Percentiles rank a stretch among this genome's conserved stretches.
Conservation (phyloP, 345 rosid species). For the Salix purpurea region DNA sequence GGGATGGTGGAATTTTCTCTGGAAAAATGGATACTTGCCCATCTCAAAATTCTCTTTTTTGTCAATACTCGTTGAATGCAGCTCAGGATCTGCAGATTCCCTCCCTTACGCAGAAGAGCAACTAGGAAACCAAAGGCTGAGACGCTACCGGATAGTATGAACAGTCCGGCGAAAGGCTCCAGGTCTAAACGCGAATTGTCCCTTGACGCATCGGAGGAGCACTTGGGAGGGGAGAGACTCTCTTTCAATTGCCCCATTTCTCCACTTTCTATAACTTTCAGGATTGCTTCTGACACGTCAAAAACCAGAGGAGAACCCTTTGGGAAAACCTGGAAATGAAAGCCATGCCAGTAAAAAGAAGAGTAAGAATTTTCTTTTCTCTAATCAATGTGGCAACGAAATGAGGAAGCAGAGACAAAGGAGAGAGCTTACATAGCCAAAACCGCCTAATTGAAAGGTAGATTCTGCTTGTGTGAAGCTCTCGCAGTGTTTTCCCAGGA, state of each 20-base stretch:
- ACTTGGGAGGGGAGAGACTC: constrained; percentile 12
- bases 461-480: constrained; percentile 18
- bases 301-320: constrained; percentile 22
- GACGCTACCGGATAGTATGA: constrained; percentile 18
- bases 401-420: not conserved
- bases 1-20: not conserved
- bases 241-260: constrained; percentile 12
- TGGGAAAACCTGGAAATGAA: constrained; percentile 20
- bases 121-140: constrained; percentile 10
- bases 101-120: not conserved
- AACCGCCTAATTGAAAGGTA: constrained; percentile 26
- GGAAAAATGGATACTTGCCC: not conserved
- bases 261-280: constrained; percentile 17
- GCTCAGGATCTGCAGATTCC: not conserved
- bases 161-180: constrained; percentile 12
- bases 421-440: constrained; percentile 21
- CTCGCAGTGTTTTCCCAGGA: constrained; percentile 28
- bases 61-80: not conserved
- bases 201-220: constrained; percentile 2
- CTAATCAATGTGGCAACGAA: not conserved
- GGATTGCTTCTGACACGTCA: constrained; percentile 29
- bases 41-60: not conserved
- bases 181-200: constrained; percentile 15
- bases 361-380: not conserved
- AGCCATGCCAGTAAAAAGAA: not conserved